Base-by-base conservation (phyloP, 2,329 filamentous ascomycete species). In the Phialophora tarda region DNA sequence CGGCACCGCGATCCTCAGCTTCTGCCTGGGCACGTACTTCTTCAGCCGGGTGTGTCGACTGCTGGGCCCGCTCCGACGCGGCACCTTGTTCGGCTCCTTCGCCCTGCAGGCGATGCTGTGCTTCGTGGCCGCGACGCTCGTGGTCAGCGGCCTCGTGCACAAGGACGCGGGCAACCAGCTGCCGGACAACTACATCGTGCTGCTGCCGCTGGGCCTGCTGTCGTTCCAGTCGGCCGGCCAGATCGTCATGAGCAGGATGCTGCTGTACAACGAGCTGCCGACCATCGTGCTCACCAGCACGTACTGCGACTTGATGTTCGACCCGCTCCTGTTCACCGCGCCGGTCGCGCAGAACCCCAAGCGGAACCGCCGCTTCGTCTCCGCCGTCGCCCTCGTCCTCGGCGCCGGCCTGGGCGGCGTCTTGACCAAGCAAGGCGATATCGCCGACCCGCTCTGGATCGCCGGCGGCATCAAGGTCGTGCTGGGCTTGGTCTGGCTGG, bases 281-380 rank as follows among this genome's bases (percentile, higher is more conserved):
- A 80, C 79, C 5, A 78, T 81, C 12, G 80, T 81, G 11, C 67
- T 82, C 67, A 82, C 80, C 4, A 81, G 78, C 57, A 75, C 80
- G 10, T 81, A 81, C 67, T 81, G 79, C 70, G 80, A 81, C 65
- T 75, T 81, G 48, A 78, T 79, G 7, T 77, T 78, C 14, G 80
- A 82, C 64, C 76, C 77, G 12, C 75, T 74, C 28, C 68, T 72
- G 34, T 69, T 81, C 41, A 71, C 69, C 0, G 71, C 69, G 2
- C 73, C 72, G 59, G 71, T 78, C 1, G 73, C 71, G 8, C 64
- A 74, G 53, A 81, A 81, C 63, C 74, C 74, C 0, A 64, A 80
- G 7, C 75, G 79, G 12, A 81, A 81, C 66, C 74, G 78, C 14
- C 74, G 79, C 4, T 69, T 79, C 41, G 44, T 68, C 3, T 66